Evolutionary conservation across 2,329 filamentous ascomycete species (phyloP).

Genomic region (Sphaerulina vaccinii): DNA sequence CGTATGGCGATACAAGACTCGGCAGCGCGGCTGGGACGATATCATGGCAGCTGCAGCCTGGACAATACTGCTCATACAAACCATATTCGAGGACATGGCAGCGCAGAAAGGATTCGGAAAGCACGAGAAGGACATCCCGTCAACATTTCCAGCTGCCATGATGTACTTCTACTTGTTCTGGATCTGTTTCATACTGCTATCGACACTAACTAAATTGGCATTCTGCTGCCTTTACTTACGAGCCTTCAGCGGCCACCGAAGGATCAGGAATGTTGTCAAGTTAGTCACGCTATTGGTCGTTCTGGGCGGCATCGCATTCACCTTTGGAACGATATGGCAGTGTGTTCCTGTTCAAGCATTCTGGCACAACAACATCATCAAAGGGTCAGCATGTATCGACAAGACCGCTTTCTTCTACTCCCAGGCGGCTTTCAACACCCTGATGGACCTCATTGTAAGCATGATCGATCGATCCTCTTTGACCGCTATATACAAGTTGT

Average conservation of each 20-base stretch:
- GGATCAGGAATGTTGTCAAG: constrained; percentile 12
- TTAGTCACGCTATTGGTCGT: constrained; percentile 16
- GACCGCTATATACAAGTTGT: background rate
- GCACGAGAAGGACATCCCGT: constrained; percentile 20
- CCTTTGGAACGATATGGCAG: constrained; percentile 29
- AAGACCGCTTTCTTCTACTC: constrained; percentile 31
- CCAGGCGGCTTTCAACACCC: constrained; percentile 31
- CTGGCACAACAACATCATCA: constrained; percentile 20
- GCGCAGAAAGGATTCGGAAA: constrained; percentile 30
- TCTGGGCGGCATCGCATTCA: constrained; percentile 26
- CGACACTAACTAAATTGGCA: constrained; percentile 30
- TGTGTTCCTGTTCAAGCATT: constrained; percentile 26
- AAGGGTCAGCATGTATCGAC: constrained; percentile 23
- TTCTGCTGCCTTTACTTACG: constrained; percentile 31
- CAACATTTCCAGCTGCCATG: constrained; percentile 23
- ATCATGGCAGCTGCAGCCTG: constrained; percentile 26
- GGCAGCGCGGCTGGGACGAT: constrained; percentile 28
- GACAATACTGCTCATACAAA: constrained; percentile 22
- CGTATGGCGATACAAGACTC: constrained; percentile 22
- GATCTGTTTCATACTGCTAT: constrained; percentile 32
- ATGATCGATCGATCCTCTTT: background rate
- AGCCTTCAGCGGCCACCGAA: constrained; percentile 24
- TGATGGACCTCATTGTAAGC: constrained; percentile 32
- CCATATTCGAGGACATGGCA: constrained; percentile 22
- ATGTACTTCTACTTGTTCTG: constrained; percentile 33